Percentiles rank a stretch among this genome's conserved stretches.
Conservation (phyloP, 805 yeast species). For the Barnettozyma sp. region DNA sequence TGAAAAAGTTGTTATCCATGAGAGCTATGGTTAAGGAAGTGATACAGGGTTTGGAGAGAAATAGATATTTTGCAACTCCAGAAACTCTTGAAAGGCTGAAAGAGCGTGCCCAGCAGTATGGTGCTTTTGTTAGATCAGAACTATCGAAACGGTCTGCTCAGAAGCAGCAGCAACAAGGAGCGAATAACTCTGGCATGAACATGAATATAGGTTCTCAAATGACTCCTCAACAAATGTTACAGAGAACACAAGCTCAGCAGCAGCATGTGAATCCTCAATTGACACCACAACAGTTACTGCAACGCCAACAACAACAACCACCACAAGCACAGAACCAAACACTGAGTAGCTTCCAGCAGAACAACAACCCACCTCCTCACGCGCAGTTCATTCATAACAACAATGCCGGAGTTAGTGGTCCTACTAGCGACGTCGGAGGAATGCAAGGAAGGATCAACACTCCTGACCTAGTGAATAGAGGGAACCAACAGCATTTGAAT, state of each 20-base stretch:
- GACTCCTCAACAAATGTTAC: slow-evolving; percentile 24
- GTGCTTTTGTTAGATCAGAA: slow-evolving; percentile 67
- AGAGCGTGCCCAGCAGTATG: slow-evolving; percentile 65
- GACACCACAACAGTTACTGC: slow-evolving; percentile 25
- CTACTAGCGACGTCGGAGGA: neutral
- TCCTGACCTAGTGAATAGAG: slow-evolving; percentile 9
- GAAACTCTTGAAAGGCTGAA: slow-evolving; percentile 65
- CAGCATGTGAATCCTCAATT: slow-evolving; percentile 13
- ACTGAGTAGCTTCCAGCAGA: slow-evolving; percentile 3
- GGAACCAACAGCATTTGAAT: neutral
- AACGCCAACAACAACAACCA: slow-evolving; percentile 24
- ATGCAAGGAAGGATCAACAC: slow-evolving; percentile 8
- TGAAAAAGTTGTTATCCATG: slow-evolving; percentile 70
- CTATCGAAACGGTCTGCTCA: slow-evolving; percentile 27
- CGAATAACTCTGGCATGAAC: neutral
- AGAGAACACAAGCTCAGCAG: slow-evolving; percentile 25
- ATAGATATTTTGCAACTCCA: slow-evolving; percentile 63
- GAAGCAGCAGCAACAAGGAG: neutral
- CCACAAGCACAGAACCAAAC: slow-evolving; percentile 12
- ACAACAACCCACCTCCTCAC: slow-evolving; percentile 2
- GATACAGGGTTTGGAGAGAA: slow-evolving; percentile 58
- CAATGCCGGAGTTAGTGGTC: neutral
- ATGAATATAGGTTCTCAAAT: slow-evolving; percentile 16
- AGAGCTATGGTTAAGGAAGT: slow-evolving; percentile 74
- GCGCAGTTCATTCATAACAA: slow-evolving; percentile 7